Conservation (phyloP, 257 asterid genomes). For the Marsdenia floribunda region DNA sequence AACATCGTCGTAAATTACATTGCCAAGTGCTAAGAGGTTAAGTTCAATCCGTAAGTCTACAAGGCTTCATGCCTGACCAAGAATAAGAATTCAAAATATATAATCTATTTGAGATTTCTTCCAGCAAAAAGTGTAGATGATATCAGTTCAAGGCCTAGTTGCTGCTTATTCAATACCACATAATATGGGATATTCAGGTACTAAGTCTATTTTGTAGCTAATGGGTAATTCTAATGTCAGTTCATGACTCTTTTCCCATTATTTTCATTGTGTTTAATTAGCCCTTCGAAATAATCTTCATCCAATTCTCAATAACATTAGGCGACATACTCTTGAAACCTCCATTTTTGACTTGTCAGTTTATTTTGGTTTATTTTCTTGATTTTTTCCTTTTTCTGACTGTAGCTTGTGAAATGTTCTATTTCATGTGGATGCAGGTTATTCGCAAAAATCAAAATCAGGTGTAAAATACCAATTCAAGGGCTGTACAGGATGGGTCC, state of each 20-base stretch:
- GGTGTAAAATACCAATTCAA: neutral
- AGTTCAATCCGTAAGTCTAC: neutral
- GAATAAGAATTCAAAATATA: neutral
- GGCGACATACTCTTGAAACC: neutral
- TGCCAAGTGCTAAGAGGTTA: neutral
- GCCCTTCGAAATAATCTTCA: neutral
- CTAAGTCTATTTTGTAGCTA: neutral
- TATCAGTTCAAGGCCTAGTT: neutral
- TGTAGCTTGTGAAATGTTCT: constrained; percentile 9
- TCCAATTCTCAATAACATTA: neutral
- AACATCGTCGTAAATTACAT: neutral
- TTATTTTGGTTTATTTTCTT: neutral
- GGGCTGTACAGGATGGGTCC: constrained; percentile 1
- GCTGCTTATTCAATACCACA: constrained; percentile 1
- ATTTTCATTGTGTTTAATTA: neutral
- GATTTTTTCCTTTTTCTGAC: neutral
- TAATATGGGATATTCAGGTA: constrained; percentile 15
- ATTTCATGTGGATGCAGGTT: constrained; percentile 1
- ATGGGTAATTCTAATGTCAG: neutral
- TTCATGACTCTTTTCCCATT: neutral
- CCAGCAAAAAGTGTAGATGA: neutral
- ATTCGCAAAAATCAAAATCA: constrained; percentile 10
- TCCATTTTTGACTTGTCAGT: neutral
- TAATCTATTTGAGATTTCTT: neutral
- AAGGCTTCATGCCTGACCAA: constrained; percentile 7